Evolutionary conservation across 352 stramenopile genomes (phyloP).

Genomic region (Blastocystis sp.): DNA sequence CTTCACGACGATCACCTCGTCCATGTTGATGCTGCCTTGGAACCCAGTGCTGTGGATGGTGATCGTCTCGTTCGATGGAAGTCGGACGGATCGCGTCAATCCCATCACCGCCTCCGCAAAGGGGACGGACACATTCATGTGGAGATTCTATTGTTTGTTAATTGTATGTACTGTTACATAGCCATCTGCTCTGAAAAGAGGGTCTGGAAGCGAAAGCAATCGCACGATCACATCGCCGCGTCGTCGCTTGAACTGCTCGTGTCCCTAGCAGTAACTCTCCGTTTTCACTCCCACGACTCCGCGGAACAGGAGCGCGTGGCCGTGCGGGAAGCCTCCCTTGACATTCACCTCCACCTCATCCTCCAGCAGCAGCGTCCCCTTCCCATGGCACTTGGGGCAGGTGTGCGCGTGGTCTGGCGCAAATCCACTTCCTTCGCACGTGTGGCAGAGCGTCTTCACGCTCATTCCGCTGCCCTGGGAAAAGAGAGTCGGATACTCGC

Average conservation of each 20-base stretch:
- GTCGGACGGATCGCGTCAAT: neutral
- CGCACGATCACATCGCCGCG: conserved; percentile 26
- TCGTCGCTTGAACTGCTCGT: conserved; percentile 49
- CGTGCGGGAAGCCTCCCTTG: conserved; percentile 3
- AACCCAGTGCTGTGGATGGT: neutral
- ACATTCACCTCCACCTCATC: conserved; percentile 30
- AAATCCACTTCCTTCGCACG: conserved; percentile 28
- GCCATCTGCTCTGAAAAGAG: conserved; percentile 3
- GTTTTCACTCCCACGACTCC: neutral
- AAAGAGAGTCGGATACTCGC: conserved; percentile 3
- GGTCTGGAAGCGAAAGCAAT: neutral
- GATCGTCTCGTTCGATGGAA: conserved; percentile 26
- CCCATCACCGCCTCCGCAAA: conserved; percentile 28
- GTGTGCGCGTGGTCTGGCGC: neutral
- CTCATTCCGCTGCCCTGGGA: neutral
- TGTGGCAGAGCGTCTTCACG: neutral
- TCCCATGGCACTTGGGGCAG: conserved; percentile 28
- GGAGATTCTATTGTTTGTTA: conserved; percentile 8
- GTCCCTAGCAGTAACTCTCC: neutral
- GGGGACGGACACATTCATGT: conserved; percentile 5
- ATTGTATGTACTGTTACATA: neutral
- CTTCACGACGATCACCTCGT: neutral
- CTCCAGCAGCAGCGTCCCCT: neutral
- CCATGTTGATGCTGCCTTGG: neutral
- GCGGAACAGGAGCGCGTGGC: neutral